phyloP scores from a whole-genome alignment of 768 basidiomycete genomes.

The Tricholoma hemisulphureum region DNA sequence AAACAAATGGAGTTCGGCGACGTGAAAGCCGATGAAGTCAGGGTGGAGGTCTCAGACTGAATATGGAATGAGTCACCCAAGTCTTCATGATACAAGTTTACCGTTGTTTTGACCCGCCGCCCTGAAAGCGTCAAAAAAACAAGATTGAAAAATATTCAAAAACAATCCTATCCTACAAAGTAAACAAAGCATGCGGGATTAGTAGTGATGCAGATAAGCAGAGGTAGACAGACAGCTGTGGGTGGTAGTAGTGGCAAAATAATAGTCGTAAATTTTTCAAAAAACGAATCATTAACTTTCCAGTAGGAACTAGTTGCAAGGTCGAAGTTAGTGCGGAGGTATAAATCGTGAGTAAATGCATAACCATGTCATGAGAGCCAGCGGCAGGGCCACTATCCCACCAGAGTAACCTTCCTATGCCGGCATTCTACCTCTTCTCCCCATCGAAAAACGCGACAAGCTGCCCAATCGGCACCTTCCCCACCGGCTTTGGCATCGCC shows the following conservation, averaged over 20 bases:
- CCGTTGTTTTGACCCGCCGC: no score
- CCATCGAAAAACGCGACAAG: slow-evolving; percentile 83
- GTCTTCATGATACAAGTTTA: no score
- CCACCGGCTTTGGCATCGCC: slow-evolving; percentile 45
- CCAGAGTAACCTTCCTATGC: no score
- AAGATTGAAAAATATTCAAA: no score
- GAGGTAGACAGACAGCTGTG: not conserved
- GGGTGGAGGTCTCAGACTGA: no score
- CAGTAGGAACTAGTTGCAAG: not conserved
- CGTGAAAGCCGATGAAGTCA: no score
- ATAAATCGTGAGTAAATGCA: not conserved
- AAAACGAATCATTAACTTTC: not conserved
- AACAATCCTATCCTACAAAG: not conserved
- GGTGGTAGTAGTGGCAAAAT: not conserved
- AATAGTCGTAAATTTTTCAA: no score
- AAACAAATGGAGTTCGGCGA: no score
- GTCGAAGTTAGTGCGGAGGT: not conserved
- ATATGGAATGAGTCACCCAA: no score
- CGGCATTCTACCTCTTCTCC: slow-evolving; percentile 33
- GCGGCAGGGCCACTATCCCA: not conserved
- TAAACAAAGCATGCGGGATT: not conserved
- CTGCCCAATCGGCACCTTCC: slow-evolving; percentile 73
- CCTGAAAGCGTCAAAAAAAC: not conserved
- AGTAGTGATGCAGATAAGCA: not conserved
- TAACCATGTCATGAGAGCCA: not conserved